Conservation (phyloP, 2,329 filamentous ascomycete species). For the Geoglossum cookeanum region DNA sequence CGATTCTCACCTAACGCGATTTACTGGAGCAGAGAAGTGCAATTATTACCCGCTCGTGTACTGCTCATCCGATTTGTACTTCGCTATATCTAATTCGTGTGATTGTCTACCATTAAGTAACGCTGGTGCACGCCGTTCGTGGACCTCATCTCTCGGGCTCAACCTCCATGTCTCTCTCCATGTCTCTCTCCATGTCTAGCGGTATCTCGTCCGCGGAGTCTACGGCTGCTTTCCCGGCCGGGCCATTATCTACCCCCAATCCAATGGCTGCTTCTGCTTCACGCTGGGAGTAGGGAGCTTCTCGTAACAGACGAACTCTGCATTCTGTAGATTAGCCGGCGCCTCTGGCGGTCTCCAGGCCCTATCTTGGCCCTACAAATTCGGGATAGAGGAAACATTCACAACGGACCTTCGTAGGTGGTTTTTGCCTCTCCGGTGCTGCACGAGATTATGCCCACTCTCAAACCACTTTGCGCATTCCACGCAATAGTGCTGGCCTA, state of each 20-base stretch:
- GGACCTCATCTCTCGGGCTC: neutral
- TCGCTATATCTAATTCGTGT: neutral
- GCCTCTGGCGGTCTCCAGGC: slow-evolving; percentile 6
- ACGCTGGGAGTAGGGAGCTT: slow-evolving; percentile 72
- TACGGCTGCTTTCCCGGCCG: neutral
- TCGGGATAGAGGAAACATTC: neutral
- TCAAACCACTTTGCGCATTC: slow-evolving; percentile 97
- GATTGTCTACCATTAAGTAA: neutral
- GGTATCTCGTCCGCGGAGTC: neutral
- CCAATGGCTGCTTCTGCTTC: slow-evolving; percentile 68
- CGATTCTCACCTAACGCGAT: neutral
- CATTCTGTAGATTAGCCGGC: slow-evolving; percentile 3
- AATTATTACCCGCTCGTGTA: no score
- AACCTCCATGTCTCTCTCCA: neutral
- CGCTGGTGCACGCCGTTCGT: neutral
- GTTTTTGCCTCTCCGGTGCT: slow-evolving; percentile 71
- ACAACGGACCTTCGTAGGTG: slow-evolving; percentile 63
- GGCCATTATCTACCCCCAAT: slow-evolving; percentile 48
- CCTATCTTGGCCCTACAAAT: neutral
- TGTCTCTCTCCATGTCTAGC: neutral
- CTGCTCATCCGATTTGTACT: no score
- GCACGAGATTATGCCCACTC: slow-evolving; percentile 52
- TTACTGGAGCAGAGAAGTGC: no score
- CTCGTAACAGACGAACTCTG: slow-evolving; percentile 63
- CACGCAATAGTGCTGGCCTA: slow-evolving; percentile 73